Conservation (phyloP, 352 stramenopile species). For the Phytophthora hibernalis region DNA sequence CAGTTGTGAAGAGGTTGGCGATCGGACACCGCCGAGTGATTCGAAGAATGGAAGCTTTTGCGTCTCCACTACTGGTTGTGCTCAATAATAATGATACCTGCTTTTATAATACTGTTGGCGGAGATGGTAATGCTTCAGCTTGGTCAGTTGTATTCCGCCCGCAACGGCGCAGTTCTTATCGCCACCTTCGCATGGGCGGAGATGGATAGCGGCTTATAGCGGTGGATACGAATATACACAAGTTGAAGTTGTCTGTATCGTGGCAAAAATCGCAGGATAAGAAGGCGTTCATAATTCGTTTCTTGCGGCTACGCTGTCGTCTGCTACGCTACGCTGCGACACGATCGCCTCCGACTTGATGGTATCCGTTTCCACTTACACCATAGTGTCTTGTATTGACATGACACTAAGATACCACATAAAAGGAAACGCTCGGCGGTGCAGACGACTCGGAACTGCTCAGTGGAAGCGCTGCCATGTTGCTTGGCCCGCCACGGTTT, state of each 20-base stretch:
- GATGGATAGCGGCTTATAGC: neutral
- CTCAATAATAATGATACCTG: no score
- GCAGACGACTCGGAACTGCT: conserved; percentile 5
- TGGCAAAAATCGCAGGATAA: no score
- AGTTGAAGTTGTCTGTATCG: conserved; percentile 16
- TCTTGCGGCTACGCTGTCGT: neutral
- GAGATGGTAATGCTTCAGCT: neutral
- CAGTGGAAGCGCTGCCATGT: neutral
- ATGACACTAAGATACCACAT: conserved; percentile 24
- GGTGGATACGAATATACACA: neutral
- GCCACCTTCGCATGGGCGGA: neutral
- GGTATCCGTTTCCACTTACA: neutral
- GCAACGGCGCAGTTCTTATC: conserved; percentile 18
- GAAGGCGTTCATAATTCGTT: conserved; percentile 5
- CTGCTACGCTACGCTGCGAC: conserved; percentile 4
- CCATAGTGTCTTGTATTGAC: neutral
- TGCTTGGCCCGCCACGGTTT: conserved; percentile 13
- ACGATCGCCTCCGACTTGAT: conserved; percentile 1
- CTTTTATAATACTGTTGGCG: no score
- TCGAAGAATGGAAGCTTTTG: neutral
- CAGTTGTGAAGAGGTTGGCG: neutral
- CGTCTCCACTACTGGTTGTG: neutral
- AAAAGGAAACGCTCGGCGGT: conserved; percentile 31
- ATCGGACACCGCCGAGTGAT: neutral
- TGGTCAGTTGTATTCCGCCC: neutral